Conservation (phyloP, 108 stramenopile species). For the Skeletonema marinoi region DNA sequence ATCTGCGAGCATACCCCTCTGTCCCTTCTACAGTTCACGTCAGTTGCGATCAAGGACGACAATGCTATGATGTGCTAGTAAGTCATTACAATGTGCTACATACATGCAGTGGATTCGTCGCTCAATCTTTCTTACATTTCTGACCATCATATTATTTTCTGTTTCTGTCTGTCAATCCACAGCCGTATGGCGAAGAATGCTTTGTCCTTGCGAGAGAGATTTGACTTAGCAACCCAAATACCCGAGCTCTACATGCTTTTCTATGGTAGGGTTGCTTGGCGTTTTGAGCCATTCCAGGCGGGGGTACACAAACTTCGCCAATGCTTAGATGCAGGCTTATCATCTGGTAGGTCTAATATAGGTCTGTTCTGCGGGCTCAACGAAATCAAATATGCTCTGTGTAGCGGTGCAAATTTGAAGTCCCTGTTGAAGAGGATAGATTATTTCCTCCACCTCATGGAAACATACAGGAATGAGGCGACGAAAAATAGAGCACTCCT, state of each 20-base stretch:
- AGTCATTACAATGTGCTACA: neutral
- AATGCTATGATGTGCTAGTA: neutral
- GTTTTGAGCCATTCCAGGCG: no score
- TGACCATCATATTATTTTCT: no score
- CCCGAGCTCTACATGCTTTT: no score
- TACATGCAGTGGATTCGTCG: no score
- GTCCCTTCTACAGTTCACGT: neutral
- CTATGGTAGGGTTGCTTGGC: no score
- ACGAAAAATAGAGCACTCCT: neutral
- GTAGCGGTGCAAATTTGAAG: conserved; percentile 16
- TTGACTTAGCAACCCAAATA: no score
- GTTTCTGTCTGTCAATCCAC: neutral
- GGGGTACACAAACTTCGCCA: neutral
- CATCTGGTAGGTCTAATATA: conserved; percentile 1
- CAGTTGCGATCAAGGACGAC: neutral
- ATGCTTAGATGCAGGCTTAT: neutral
- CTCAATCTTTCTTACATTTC: no score
- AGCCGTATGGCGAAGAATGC: neutral
- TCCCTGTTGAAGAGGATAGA: conserved; percentile 18
- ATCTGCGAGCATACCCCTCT: neutral
- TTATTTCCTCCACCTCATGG: conserved; percentile 15
- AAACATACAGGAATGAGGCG: neutral
- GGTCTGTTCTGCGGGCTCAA: conserved; percentile 3
- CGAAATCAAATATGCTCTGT: neutral
- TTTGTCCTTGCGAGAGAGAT: neutral